These are phyloP conservation scores for Neurospora pannonica DNA, from an alignment of 495 filamentous ascomycete genomes.

Conservation along the genomic window DNA sequence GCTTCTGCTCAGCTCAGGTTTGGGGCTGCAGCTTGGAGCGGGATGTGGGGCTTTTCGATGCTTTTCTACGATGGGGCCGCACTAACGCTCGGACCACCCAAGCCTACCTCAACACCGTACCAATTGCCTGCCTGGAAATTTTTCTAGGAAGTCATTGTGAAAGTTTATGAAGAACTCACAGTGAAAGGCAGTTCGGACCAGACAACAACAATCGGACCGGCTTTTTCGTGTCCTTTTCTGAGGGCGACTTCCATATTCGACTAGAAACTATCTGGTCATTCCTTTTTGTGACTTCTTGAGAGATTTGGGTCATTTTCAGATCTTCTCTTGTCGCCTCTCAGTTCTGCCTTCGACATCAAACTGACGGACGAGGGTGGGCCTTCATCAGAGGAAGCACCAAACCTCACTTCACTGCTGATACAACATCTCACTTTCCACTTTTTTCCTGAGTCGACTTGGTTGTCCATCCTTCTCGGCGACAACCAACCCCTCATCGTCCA, in stretches of 20 bases:
- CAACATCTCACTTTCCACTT: background rate
- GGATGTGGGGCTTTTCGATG: background rate
- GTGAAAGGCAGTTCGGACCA: background rate
- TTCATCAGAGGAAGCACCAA: background rate
- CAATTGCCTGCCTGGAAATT: conserved; percentile 11
- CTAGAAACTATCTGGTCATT: background rate
- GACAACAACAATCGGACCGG: background rate
- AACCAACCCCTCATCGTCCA: background rate
- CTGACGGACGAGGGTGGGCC: background rate
- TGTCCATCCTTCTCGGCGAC: background rate
- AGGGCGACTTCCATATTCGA: background rate
- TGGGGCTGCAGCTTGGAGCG: background rate
- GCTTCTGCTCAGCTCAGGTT: background rate
- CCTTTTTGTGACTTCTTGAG: background rate
- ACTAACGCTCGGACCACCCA: background rate
- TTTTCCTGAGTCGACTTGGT: background rate
- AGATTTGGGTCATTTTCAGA: background rate
- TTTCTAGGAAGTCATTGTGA: background rate
- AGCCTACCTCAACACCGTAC: background rate
- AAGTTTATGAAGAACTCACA: background rate
- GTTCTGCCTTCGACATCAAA: background rate
- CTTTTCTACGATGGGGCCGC: background rate
- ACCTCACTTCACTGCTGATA: background rate
- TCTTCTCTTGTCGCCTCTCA: background rate
- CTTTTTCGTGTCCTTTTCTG: background rate